These are phyloP conservation scores for Salicornia ramosissima DNA, from an alignment of 148 eudicot species.

Conservation along the genomic window DNA sequence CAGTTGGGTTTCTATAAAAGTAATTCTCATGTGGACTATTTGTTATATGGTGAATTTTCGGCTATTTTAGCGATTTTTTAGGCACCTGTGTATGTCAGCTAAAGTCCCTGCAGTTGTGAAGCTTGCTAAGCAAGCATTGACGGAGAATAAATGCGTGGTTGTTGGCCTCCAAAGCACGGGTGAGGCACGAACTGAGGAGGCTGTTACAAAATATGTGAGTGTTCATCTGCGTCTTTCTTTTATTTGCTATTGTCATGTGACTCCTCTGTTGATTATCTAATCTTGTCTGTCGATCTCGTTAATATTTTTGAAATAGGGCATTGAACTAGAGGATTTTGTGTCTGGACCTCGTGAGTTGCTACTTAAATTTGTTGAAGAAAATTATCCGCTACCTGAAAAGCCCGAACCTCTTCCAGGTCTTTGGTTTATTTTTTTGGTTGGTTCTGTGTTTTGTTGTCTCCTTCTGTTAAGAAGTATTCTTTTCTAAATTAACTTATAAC, in stretches of 20 bases:
- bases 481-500: background rate
- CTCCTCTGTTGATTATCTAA: background rate
- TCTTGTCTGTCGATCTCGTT: constrained; percentile 1
- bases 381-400: constrained; percentile 89
- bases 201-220: constrained; percentile 88
- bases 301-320: constrained; percentile 46
- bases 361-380: constrained; percentile 94
- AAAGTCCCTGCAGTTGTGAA: constrained; percentile 84
- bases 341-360: constrained; percentile 98
- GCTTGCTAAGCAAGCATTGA: constrained; percentile 71
- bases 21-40: constrained; percentile 10
- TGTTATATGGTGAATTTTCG: constrained; percentile 20
- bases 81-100: constrained; percentile 97
- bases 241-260: constrained; percentile 9
- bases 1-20: background rate
- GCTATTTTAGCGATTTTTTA: constrained; percentile 81
- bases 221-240: background rate
- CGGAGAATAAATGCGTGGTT: constrained; percentile 74
- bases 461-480: background rate
- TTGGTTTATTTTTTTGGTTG: constrained; percentile 8
- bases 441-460: constrained; percentile 12
- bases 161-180: constrained; percentile 98
- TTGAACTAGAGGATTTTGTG: constrained; percentile 92
- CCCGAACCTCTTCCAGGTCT: constrained; percentile 83
- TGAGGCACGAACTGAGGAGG: constrained; percentile 98